phyloP scores from a whole-genome alignment of 805 yeast species.

The Candida dajiaensis region DNA sequence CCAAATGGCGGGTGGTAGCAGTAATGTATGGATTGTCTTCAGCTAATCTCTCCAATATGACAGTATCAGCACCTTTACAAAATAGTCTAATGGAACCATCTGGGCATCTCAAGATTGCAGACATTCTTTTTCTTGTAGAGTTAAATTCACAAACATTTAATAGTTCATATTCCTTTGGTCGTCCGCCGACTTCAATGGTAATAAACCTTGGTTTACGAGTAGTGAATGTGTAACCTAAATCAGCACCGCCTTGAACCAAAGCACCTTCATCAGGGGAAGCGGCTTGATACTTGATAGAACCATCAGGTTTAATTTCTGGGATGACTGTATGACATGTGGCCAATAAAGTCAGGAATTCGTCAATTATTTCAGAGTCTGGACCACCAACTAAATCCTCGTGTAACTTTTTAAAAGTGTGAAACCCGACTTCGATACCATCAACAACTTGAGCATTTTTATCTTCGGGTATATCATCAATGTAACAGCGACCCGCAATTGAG shows the following conservation, averaged over 20 bases:
- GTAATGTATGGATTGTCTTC: conserved; percentile 73
- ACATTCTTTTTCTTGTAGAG: conserved; percentile 96
- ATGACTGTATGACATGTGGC: conserved; percentile 97
- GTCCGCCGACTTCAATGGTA: conserved; percentile 47
- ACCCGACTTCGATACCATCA: conserved; percentile 82
- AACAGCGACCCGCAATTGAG: conserved; percentile 87
- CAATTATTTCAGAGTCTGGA: conserved; percentile 44
- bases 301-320: conserved; percentile 70
- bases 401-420: conserved; percentile 62
- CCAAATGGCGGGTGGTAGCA: conserved; percentile 79
- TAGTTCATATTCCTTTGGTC: conserved; percentile 62
- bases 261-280: conserved; percentile 99
- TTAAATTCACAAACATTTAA: conserved; percentile 93
- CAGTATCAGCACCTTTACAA: conserved; percentile 98
- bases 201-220: conserved; percentile 84
- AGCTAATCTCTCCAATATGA: conserved; percentile 78
- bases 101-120: conserved; percentile 89
- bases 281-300: conserved; percentile 86
- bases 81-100: conserved; percentile 85
- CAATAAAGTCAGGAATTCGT: conserved; percentile 74
- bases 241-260: conserved; percentile 92
- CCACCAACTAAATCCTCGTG: conserved; percentile 41
- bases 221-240: conserved; percentile 75
- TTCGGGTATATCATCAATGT: conserved; percentile 85
- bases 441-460: conserved; percentile 66